These are phyloP conservation scores for Cercophora newfieldiana DNA, from an alignment of 495 filamentous ascomycete genomes.

Conservation along the genomic window DNA sequence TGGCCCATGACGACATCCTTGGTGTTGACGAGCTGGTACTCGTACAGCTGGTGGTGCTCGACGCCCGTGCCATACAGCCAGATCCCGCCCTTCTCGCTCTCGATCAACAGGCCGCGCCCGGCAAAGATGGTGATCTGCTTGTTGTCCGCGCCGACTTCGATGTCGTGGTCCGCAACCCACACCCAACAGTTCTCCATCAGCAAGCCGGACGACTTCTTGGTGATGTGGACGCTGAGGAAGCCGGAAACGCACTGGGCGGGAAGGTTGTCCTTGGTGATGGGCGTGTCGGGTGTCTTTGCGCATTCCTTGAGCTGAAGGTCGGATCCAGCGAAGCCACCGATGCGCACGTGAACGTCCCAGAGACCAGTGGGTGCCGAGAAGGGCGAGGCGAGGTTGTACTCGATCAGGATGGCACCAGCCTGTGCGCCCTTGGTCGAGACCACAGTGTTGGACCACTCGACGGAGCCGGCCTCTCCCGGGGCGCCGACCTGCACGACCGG, in stretches of 20 bases:
- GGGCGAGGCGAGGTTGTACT: conserved; percentile 76
- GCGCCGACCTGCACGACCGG: conserved; percentile 74
- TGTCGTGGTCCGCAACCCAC: conserved; percentile 74
- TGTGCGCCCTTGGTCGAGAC: conserved; percentile 71
- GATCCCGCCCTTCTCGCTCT: conserved; percentile 53
- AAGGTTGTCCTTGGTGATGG: conserved; percentile 40
- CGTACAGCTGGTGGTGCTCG: conserved; percentile 76
- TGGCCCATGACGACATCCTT: conserved; percentile 66
- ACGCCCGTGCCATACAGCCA: conserved; percentile 57
- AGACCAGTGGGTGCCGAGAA: conserved; percentile 66
- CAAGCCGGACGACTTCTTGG: conserved; percentile 50
- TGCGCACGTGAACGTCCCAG: conserved; percentile 88
- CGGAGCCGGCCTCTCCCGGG: conserved; percentile 65
- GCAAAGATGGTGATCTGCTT: conserved; percentile 70
- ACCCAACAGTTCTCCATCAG: conserved; percentile 72
- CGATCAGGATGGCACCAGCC: conserved; percentile 78
- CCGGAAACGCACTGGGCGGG: conserved; percentile 63
- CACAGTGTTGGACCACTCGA: conserved; percentile 80
- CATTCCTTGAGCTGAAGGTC: conserved; percentile 71
- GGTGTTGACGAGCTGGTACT: conserved; percentile 73
- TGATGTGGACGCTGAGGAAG: conserved; percentile 69
- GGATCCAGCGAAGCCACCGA: conserved; percentile 78
- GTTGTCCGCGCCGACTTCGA: conserved; percentile 58
- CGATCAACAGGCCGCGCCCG: conserved; percentile 65
- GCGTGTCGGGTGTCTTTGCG: conserved; percentile 56